Base-by-base conservation (phyloP, 2,329 filamentous ascomycete genomes). In the Cryphonectria parasitica region DNA sequence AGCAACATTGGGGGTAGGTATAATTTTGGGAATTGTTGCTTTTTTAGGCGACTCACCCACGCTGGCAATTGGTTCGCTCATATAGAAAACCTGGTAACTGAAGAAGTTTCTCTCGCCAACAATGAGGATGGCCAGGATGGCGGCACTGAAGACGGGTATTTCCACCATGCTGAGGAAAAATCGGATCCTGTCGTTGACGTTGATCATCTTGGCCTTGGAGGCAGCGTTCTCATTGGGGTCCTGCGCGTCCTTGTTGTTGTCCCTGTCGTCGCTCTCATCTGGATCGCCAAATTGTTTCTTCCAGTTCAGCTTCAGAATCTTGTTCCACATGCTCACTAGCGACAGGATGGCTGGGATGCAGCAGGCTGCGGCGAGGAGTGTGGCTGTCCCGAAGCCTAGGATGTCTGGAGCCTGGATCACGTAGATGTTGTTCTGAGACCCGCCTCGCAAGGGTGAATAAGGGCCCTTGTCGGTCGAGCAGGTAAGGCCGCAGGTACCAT, bases 31-130 rank as follows among this genome's bases (percentile, higher is more conserved):
- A 15, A 34, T 34, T 6, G 34, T 34, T 34, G 34, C 34, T 6
- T 36, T 8, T 34, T 39, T 39, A 36, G 28, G 6, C 22, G 5
- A 79, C 83, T 74, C 78, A 88, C 88, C 89, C 64, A 91, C 83
- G 72, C 86, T 89, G 6, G 82, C 81, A 67, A 91, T 87, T 0
- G 89, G 88, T 72, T 92, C 90, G 0, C 87, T 91, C 72, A 90
- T 83, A 71, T 87, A 90, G 0, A 73, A 74, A 3, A 92, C 81
- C 69, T 86, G 87, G 0, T 68, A 28, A 64, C 87, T 91, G 74
- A 84, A 91, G 73, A 92, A 89, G 74, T 92, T 92, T 43, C 82
- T 82, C 77, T 92, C 90, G 0, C 90, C 90, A 0, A 89, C 78
- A 4, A 89, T 80, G 3, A 92, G 79, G 6, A 91, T 87, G 1